Percentiles rank a stretch among this genome's conserved stretches.
Evolutionary conservation across 1,139 yeast species (phyloP).

Genomic region (Diutina neorugosa): DNA sequence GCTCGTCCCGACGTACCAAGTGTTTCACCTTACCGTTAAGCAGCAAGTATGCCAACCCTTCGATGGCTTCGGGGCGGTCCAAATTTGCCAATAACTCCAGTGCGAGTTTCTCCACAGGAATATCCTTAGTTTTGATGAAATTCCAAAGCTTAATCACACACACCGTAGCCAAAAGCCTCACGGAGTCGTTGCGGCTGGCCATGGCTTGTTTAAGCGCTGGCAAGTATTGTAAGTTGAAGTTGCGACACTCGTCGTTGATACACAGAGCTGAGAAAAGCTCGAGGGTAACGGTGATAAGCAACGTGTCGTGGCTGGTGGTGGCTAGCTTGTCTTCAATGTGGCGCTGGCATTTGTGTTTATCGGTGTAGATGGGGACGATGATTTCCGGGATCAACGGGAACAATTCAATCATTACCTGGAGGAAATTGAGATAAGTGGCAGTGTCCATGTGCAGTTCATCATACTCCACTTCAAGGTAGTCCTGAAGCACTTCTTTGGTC

Average conservation of each 20-base stretch:
- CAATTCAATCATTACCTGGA: constrained; percentile 12
- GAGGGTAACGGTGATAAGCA: constrained; percentile 1
- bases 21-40: constrained; percentile 6
- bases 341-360: constrained; percentile 6
- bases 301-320: neutral
- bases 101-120: constrained; percentile 7
- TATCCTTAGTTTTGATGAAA: constrained; percentile 8
- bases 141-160: constrained; percentile 10
- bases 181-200: neutral
- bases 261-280: constrained; percentile 8
- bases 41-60: constrained; percentile 9
- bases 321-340: neutral
- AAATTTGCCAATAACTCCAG: constrained; percentile 5
- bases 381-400: constrained; percentile 18
- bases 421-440: constrained; percentile 13
- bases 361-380: constrained; percentile 13
- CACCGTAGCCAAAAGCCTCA: constrained; percentile 6
- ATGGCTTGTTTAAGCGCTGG: constrained; percentile 7
- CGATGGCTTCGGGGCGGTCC: constrained; percentile 5
- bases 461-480: constrained; percentile 15
- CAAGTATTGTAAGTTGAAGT: constrained; percentile 8
- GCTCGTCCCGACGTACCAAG: constrained; percentile 7
- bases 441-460: constrained; percentile 11
- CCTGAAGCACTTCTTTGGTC: constrained; percentile 12
- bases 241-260: constrained; percentile 8